Evolutionary conservation across 2,329 filamentous ascomycete genomes (phyloP).

Genomic region (Colletotrichum sp.): DNA sequence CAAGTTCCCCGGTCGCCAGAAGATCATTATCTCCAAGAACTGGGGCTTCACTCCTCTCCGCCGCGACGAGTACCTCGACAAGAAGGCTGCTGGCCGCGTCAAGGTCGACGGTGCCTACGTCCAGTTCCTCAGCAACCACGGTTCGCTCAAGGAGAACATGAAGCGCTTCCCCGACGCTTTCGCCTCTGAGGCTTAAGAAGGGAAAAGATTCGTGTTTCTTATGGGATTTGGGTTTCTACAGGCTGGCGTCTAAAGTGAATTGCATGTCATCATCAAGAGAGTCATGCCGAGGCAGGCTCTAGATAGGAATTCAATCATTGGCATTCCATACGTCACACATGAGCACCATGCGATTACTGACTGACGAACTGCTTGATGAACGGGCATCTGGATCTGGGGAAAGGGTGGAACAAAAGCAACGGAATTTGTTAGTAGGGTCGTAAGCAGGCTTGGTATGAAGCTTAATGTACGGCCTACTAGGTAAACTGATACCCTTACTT

Average conservation of each 20-base stretch:
- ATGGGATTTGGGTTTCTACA: conserved; percentile 41
- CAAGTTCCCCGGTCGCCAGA: conserved; percentile 99
- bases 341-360: neutral
- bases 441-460: neutral
- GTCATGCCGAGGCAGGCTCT: conserved; percentile 23
- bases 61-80: conserved; percentile 95
- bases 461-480: neutral
- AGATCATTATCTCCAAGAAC: conserved; percentile 99
- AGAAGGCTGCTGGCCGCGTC: conserved; percentile 91
- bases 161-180: conserved; percentile 95
- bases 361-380: conserved; percentile 1
- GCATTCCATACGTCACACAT: conserved; percentile 22
- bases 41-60: conserved; percentile 99
- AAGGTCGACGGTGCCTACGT: conserved; percentile 99
- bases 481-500: neutral
- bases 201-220: conserved; percentile 24
- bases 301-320: conserved; percentile 26
- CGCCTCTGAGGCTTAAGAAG: conserved; percentile 56
- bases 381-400: neutral
- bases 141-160: conserved; percentile 84
- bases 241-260: conserved; percentile 48
- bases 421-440: neutral
- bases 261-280: conserved; percentile 40
- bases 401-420: neutral
- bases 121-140: conserved; percentile 97